These are phyloP conservation scores for Ophiostoma pallidulum DNA, from an alignment of 2,329 filamentous ascomycete genomes.

Conservation along the genomic window DNA sequence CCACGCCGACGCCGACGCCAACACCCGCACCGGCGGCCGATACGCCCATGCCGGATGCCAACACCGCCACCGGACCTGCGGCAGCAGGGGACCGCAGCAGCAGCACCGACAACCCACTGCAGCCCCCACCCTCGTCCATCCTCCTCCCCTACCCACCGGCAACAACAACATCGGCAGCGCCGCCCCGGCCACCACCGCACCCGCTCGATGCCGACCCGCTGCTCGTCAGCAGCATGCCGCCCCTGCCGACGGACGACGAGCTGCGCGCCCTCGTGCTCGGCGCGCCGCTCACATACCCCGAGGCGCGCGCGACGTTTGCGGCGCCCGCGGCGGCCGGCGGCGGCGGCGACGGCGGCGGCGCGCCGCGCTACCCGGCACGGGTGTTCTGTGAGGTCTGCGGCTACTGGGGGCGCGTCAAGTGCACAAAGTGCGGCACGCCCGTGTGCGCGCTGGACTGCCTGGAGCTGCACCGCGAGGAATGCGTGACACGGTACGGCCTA, in stretches of 20 bases:
- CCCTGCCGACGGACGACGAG: conserved; percentile 49
- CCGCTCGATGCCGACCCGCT: conserved; percentile 47
- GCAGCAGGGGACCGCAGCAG: not conserved
- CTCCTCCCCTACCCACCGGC: conserved; percentile 29
- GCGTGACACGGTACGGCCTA: conserved; percentile 53
- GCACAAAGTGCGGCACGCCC: conserved; percentile 66
- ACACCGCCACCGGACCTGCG: not conserved
- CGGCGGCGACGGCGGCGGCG: too few relatives aligned
- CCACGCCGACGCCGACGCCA: conserved; percentile 2
- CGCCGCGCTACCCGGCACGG: conserved; percentile 47
- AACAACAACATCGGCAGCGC: too few relatives aligned
- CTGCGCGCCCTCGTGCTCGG: conserved; percentile 53
- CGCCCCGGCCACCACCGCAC: conserved; percentile 29
- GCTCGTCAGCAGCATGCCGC: conserved; percentile 48
- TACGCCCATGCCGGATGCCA: conserved; percentile 32
- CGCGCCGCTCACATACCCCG: conserved; percentile 58
- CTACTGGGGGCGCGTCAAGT: conserved; percentile 70
- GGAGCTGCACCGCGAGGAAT: conserved; percentile 61
- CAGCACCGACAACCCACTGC: conserved; percentile 11
- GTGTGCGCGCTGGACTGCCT: conserved; percentile 72
- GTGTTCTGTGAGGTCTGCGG: conserved; percentile 72
- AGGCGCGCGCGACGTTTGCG: conserved; percentile 28
- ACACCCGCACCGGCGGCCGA: conserved; percentile 19
- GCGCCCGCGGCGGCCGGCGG: not conserved
- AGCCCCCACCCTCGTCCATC: conserved; percentile 19